Evolutionary conservation across 2,329 filamentous ascomycete species (phyloP).

Genomic region (Neonectria sp.): DNA sequence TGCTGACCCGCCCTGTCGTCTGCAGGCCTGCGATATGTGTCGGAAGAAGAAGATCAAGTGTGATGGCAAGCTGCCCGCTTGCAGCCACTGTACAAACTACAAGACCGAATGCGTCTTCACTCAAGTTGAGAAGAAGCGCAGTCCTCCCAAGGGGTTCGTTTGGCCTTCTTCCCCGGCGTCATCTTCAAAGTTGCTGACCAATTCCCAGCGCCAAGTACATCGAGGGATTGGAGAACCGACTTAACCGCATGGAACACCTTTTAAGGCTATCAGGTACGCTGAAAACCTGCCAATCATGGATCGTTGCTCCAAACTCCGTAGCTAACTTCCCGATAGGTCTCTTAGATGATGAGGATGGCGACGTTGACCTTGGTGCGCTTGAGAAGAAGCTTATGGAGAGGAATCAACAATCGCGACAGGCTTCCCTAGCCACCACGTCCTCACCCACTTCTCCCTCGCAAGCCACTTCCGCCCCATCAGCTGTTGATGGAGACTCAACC

Average conservation of each 20-base stretch:
- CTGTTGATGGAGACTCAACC: slow-evolving; percentile 61
- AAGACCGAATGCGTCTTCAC: slow-evolving; percentile 98
- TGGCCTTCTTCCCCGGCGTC: not conserved
- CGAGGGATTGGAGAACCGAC: slow-evolving; percentile 92
- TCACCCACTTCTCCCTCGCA: slow-evolving; percentile 68
- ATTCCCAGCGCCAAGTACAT: slow-evolving; percentile 90
- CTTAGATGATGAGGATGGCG: slow-evolving; percentile 87
- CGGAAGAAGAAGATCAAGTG: slow-evolving; percentile 98
- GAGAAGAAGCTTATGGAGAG: slow-evolving; percentile 82
- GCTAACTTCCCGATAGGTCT: slow-evolving; percentile 69
- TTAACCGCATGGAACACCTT: slow-evolving; percentile 96
- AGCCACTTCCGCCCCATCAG: slow-evolving; percentile 55
- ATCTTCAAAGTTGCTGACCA: slow-evolving; percentile 38
- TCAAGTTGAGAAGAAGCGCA: slow-evolving; percentile 98
- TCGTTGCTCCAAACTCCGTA: not conserved
- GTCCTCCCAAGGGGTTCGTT: slow-evolving; percentile 92
- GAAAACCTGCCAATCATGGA: not conserved
- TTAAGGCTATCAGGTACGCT: slow-evolving; percentile 81
- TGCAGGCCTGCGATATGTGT: slow-evolving; percentile 94
- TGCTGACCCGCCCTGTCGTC: slow-evolving; percentile 34
- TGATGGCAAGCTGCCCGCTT: slow-evolving; percentile 94
- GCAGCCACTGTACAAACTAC: slow-evolving; percentile 97
- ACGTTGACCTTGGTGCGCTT: slow-evolving; percentile 88
- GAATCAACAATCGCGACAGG: slow-evolving; percentile 64
- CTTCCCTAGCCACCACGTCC: slow-evolving; percentile 63